Evolutionary conservation across 2,329 filamentous ascomycete species (phyloP).

Genomic region (Camillea tinctor): DNA sequence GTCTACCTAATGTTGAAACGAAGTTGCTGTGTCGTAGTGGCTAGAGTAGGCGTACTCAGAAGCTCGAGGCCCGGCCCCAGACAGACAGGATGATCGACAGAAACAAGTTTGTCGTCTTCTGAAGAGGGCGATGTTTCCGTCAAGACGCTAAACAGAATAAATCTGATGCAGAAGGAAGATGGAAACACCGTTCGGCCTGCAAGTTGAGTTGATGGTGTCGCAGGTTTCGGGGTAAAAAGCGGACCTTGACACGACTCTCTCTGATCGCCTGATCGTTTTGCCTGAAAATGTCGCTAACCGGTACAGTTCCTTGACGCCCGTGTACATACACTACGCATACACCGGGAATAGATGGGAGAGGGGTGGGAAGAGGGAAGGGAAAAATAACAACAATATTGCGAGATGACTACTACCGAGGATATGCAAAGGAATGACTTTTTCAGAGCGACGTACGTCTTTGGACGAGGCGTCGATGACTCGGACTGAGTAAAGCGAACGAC

Average conservation of each 20-base stretch:
- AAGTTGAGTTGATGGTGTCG: conserved; percentile 37
- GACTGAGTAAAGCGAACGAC: background rate
- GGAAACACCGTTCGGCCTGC: conserved; percentile 34
- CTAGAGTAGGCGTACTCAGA: conserved; percentile 12
- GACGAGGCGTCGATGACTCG: background rate
- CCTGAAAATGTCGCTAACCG: conserved; percentile 16
- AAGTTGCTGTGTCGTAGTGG: background rate
- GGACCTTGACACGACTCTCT: conserved; percentile 20
- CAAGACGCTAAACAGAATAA: conserved; percentile 10
- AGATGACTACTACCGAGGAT: background rate
- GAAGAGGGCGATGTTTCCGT: conserved; percentile 28
- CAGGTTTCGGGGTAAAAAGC: conserved; percentile 34
- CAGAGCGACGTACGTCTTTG: background rate
- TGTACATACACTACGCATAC: conserved; percentile 3
- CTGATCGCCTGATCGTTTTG: conserved; percentile 17
- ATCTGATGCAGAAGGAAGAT: conserved; percentile 25
- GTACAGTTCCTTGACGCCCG: conserved; percentile 9
- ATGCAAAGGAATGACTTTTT: background rate
- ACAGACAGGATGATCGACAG: conserved; percentile 36
- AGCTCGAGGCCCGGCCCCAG: conserved; percentile 35
- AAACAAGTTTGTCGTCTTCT: conserved; percentile 28
- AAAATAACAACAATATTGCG: conserved; percentile 7
- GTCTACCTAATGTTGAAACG: background rate
- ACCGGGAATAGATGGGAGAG: background rate
- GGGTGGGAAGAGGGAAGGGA: no score